A percentile compares a stretch with the other conserved stretches of the same genome.
These are phyloP conservation scores for Durio zibethinus DNA, from an alignment of 345 rosid species.

Conservation along the genomic window DNA sequence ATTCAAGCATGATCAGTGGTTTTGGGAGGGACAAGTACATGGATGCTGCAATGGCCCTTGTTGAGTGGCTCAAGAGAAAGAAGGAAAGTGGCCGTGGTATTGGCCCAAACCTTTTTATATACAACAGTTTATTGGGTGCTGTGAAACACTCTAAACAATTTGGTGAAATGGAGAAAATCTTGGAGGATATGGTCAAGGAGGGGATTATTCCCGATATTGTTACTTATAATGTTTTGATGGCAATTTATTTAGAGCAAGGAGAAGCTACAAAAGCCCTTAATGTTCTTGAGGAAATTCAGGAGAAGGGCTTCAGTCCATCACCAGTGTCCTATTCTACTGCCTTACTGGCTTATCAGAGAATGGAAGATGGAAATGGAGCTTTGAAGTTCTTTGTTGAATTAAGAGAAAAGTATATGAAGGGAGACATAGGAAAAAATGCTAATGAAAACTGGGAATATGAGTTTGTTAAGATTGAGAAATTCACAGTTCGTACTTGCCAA, in stretches of 20 bases:
- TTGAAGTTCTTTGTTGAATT: slow-evolving; percentile 60
- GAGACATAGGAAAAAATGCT: slow-evolving; percentile 44
- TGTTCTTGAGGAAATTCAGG: slow-evolving; percentile 56
- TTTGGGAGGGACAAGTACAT: slow-evolving; percentile 64
- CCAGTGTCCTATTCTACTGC: slow-evolving; percentile 79
- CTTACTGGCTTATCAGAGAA: slow-evolving; percentile 63
- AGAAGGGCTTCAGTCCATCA: slow-evolving; percentile 58
- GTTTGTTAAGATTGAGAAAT: slow-evolving; percentile 60
- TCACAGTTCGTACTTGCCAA: slow-evolving; percentile 63
- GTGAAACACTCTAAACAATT: slow-evolving; percentile 51
- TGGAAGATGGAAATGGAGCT: slow-evolving; percentile 85
- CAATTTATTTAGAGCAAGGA: slow-evolving; percentile 57
- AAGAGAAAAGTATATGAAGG: slow-evolving; percentile 53
- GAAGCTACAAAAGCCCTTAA: slow-evolving; percentile 52
- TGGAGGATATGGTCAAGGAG: slow-evolving; percentile 62
- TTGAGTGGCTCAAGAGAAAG: slow-evolving; percentile 81
- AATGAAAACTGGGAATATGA: slow-evolving; percentile 60
- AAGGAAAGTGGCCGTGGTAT: slow-evolving; percentile 47
- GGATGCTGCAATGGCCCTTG: slow-evolving; percentile 64
- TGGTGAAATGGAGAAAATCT: slow-evolving; percentile 48
- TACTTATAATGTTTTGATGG: slow-evolving; percentile 78
- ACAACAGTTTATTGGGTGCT: slow-evolving; percentile 73
- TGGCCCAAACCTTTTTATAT: slow-evolving; percentile 70
- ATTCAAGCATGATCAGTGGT: slow-evolving; percentile 60
- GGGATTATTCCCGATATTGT: slow-evolving; percentile 65